Percentiles rank a stretch among this genome's conserved stretches.
Conservation (phyloP, 805 yeast genomes). For the Saturnispora diversa region DNA sequence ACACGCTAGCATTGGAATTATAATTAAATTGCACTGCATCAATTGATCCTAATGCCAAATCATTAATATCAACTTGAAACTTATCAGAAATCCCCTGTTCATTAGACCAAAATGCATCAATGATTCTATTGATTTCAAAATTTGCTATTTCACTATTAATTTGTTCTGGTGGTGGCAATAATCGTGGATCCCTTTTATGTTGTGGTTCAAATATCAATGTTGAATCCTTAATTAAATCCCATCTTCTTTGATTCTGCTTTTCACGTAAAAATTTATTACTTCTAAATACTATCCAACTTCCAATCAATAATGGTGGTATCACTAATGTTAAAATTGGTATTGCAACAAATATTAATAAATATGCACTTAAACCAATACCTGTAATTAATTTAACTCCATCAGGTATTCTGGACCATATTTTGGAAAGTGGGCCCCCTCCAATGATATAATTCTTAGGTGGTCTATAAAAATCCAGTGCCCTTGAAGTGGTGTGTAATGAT, state of each 20-base stretch:
- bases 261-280: slow-evolving; percentile 12
- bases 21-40: slow-evolving; percentile 24
- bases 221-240: slow-evolving; percentile 23
- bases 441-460: slow-evolving; percentile 22
- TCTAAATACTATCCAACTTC: slow-evolving; percentile 19
- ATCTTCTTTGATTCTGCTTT: slow-evolving; percentile 17
- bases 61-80: slow-evolving; percentile 19
- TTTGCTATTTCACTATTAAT: slow-evolving; percentile 25
- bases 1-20: slow-evolving; percentile 18
- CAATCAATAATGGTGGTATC: slow-evolving; percentile 28
- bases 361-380: slow-evolving; percentile 22
- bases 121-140: slow-evolving; percentile 26
- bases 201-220: slow-evolving; percentile 22
- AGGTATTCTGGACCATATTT: slow-evolving; percentile 22
- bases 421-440: slow-evolving; percentile 11
- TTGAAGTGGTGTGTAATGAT: slow-evolving; percentile 3
- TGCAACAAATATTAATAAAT: slow-evolving; percentile 27
- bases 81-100: slow-evolving; percentile 25
- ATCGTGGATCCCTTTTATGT: slow-evolving; percentile 8
- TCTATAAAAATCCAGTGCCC: slow-evolving; percentile 10
- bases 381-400: slow-evolving; percentile 25
- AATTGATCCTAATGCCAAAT: slow-evolving; percentile 25
- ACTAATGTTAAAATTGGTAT: slow-evolving; percentile 26
- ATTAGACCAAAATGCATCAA: slow-evolving; percentile 27
- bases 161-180: slow-evolving; percentile 23